A percentile compares a stretch with the other conserved stretches of the same genome.
These are phyloP conservation scores for Thuja plicata DNA, from an alignment of 83 land plant genomes.

Conservation along the genomic window DNA sequence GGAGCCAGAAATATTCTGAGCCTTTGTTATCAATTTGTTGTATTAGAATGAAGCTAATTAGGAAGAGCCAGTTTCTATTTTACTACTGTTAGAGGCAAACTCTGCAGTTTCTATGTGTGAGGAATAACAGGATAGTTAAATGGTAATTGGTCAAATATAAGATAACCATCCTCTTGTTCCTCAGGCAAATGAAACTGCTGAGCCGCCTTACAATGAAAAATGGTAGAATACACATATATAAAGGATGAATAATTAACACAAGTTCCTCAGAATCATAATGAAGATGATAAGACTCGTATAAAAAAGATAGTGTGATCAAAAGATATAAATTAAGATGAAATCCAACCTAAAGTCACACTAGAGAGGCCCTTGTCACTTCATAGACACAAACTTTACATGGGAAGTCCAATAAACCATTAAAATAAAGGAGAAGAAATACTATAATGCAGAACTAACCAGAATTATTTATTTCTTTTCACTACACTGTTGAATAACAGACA, in stretches of 20 bases:
- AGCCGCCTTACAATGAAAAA: neutral
- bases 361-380: neutral
- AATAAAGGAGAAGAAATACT: neutral
- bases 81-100: too few species aligned
- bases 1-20: neutral
- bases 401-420: neutral
- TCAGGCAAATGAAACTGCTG: neutral
- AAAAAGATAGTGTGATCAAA: neutral
- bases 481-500: neutral
- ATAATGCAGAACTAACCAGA: neutral
- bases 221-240: neutral
- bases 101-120: too few species aligned
- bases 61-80: neutral
- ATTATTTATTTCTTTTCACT: neutral
- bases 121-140: too few species aligned
- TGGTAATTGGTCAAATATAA: too few species aligned
- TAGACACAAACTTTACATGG: neutral
- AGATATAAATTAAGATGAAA: neutral
- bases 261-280: neutral
- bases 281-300: neutral
- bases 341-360: neutral
- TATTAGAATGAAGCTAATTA: neutral
- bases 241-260: neutral
- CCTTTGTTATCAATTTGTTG: neutral
- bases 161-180: neutral